Base-by-base conservation (phyloP, 352 stramenopile species). In the Phytopythium delawarense region DNA sequence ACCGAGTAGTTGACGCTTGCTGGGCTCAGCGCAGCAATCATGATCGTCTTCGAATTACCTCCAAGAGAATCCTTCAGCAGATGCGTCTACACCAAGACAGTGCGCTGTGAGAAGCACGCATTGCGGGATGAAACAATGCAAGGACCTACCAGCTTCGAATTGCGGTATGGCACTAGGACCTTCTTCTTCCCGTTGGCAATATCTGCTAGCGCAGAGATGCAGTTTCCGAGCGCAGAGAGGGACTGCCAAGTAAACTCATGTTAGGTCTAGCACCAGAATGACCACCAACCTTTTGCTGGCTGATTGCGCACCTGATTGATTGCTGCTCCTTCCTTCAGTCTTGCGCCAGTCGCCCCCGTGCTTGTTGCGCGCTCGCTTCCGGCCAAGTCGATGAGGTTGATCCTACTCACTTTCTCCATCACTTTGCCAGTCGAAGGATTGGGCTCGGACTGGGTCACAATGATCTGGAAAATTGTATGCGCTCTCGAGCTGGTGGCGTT, bases 341-440 rank as follows among this genome's bases (percentile, higher is more conserved):
- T 73, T 34, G 76, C 76, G 0, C 92, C 93, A 2, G 87, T 95
- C 4, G 92, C 94, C 13, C 89, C 88, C 4, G 93, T 98, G 54
- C 94, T 98, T 7, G 82, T 74, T 20, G 88, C 90, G 45, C 91
- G 65, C 68, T 98, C 92, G 44, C 87, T 96, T 21, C 92, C 92
- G 11, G 93, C 93, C n/a, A 98, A 73, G 70, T 98, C 93, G 25
- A 98, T 93, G 15, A 96, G 64, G 59, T 96, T 96, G 70, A 96
- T 92, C 11, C 85, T 78, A 42, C 81, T 92, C 8, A 93, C 83
- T 69, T 92, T 93, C 44, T 92, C 86, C 72, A 89, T 85, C 16
- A 88, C 64, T 67, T 94, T 94, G 20, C 81, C 76, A 5, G 75
- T 88, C n/a, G 60, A 69, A 40, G 72, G 66, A 66, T 94, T 91